Evolutionary conservation across 2,329 filamentous ascomycete species (phyloP).

Genomic region (Colletotrichum horii): DNA sequence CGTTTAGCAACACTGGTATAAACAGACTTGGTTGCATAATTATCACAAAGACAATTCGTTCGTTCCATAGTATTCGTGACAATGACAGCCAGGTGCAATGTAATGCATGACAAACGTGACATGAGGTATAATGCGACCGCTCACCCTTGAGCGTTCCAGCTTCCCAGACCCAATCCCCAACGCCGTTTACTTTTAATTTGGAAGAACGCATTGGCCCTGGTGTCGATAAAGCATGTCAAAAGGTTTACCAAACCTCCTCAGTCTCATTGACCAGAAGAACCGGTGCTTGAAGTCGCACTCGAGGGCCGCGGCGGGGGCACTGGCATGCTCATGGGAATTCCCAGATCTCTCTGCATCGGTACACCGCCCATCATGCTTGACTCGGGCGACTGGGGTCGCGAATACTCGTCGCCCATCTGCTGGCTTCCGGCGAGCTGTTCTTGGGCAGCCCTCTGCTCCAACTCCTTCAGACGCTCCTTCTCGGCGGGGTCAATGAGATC

Average conservation of each 20-base stretch:
- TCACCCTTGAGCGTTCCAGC: not conserved
- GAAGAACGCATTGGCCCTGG: not conserved
- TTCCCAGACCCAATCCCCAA: constrained; percentile 6
- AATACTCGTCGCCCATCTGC: constrained; percentile 37
- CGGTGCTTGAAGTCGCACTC: constrained; percentile 48
- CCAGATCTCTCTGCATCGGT: constrained; percentile 44
- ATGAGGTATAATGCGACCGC: constrained; percentile 16
- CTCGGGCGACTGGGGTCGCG: constrained; percentile 28
- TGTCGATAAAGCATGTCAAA: not conserved
- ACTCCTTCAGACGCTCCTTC: constrained; percentile 59
- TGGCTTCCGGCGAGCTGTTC: constrained; percentile 40
- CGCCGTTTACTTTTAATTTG: not conserved
- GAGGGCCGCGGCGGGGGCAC: constrained; percentile 44
- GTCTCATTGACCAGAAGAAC: constrained; percentile 45
- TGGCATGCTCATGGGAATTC: constrained; percentile 31
- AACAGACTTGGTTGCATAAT: not conserved
- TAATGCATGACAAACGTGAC: constrained; percentile 5
- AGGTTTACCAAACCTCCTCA: constrained; percentile 5
- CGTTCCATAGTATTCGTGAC: constrained; percentile 2
- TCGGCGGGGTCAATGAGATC: constrained; percentile 66
- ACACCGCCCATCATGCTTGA: constrained; percentile 42
- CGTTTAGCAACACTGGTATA: not conserved
- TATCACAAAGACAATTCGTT: not conserved
- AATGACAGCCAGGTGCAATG: not conserved
- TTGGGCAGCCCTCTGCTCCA: constrained; percentile 51